These are phyloP conservation scores for Melaleuca alternifolia DNA, from an alignment of 345 rosid species.

Conservation along the genomic window DNA sequence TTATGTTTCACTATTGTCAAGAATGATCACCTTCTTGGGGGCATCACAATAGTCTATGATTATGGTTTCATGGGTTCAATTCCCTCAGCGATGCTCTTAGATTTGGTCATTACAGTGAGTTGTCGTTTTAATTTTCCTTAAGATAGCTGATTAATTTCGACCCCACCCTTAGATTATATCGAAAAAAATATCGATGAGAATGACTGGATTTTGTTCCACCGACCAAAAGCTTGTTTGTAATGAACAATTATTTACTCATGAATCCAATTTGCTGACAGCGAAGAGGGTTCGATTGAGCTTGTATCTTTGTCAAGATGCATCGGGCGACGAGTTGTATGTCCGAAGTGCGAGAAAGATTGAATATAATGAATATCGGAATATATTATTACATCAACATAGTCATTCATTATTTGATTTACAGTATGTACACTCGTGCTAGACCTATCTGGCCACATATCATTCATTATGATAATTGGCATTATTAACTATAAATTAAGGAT, in stretches of 20 bases:
- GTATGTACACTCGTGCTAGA: not conserved
- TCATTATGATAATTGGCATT: not conserved
- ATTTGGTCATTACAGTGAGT: not conserved
- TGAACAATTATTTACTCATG: not conserved
- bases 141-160: not conserved
- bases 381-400: not conserved
- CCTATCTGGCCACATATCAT: not conserved
- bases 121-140: not conserved
- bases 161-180: not conserved
- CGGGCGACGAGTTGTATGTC: no score
- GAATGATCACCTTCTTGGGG: not conserved
- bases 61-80: not conserved
- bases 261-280: no score
- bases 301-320: no score
- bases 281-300: no score
- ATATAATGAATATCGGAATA: not conserved
- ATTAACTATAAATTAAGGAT: not conserved
- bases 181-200: not conserved
- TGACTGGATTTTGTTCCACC: not conserved
- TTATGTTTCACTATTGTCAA: not conserved
- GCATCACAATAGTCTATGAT: not conserved
- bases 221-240: not conserved
- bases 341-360: no score
- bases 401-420: not conserved
- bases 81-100: not conserved